Percentiles rank a stretch among this genome's conserved stretches.
These are phyloP conservation scores for Actinidia arguta DNA, from an alignment of 179 eudicot genomes.

Conservation along the genomic window DNA sequence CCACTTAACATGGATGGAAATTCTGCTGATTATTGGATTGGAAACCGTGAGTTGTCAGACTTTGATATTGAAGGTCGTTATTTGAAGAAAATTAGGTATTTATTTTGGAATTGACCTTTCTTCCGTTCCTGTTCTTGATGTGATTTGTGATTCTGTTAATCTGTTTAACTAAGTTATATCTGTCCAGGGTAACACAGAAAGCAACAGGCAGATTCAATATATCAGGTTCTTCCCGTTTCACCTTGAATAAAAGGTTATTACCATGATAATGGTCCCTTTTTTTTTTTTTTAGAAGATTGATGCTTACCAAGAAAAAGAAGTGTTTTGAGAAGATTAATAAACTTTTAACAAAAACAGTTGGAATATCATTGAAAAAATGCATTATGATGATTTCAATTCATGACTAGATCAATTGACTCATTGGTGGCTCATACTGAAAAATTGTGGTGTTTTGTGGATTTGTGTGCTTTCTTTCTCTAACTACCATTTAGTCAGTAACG, in stretches of 20 bases:
- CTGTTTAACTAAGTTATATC: slow-evolving; percentile 10
- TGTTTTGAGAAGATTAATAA: neutral
- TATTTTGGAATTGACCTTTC: slow-evolving; percentile 10
- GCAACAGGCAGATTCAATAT: slow-evolving; percentile 28
- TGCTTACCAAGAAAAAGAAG: neutral
- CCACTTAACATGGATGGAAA: slow-evolving; percentile 13
- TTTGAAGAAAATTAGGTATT: slow-evolving; percentile 48
- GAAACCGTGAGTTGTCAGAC: slow-evolving; percentile 39
- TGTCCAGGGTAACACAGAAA: slow-evolving; percentile 46
- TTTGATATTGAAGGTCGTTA: slow-evolving; percentile 37
- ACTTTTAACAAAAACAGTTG: neutral
- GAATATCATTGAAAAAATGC: neutral
- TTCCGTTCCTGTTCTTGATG: neutral
- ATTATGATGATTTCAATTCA: neutral
- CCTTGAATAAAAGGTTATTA: neutral
- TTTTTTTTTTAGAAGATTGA: slow-evolving; percentile 9
- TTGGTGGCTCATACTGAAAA: neutral
- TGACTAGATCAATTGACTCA: neutral
- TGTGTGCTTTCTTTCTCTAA: neutral
- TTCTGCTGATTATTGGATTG: slow-evolving; percentile 39
- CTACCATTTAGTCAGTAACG: neutral
- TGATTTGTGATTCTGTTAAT: slow-evolving; percentile 11
- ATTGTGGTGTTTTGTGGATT: neutral
- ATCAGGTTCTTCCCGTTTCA: slow-evolving; percentile 36
- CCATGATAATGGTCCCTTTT: neutral